Evolutionary conservation across 2,329 filamentous ascomycete genomes (phyloP).

Genomic region (Chaetothyriales sp.): DNA sequence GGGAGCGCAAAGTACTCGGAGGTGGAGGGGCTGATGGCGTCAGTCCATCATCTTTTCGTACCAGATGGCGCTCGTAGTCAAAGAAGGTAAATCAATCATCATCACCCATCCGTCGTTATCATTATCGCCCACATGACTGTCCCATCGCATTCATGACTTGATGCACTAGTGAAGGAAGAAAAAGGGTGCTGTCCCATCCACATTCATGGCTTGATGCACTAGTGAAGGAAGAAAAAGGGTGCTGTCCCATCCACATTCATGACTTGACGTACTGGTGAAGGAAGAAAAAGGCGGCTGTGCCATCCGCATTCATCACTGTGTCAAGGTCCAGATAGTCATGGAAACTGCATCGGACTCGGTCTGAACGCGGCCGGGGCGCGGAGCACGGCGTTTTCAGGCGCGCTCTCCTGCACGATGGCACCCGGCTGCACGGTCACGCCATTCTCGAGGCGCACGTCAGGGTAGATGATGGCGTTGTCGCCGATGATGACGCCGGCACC

Average conservation of each 20-base stretch:
- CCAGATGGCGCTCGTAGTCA: neutral
- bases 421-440: slow-evolving; percentile 33
- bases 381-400: neutral
- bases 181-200: neutral
- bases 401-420: slow-evolving; percentile 28
- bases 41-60: no score
- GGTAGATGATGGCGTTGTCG: slow-evolving; percentile 45
- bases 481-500: slow-evolving; percentile 59
- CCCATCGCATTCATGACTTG: neutral
- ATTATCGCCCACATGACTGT: neutral
- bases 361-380: neutral
- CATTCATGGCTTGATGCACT: neutral
- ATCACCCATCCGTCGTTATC: neutral
- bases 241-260: neutral
- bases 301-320: neutral
- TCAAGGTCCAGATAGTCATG: neutral
- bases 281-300: neutral
- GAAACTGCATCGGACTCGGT: neutral
- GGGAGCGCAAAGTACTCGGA: neutral
- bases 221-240: neutral
- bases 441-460: slow-evolving; percentile 30
- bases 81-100: neutral
- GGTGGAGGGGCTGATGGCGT: no score
- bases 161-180: neutral
- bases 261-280: no score